Conservation (phyloP, 768 basidiomycete genomes). For the Leucosporidium yakuticum region DNA sequence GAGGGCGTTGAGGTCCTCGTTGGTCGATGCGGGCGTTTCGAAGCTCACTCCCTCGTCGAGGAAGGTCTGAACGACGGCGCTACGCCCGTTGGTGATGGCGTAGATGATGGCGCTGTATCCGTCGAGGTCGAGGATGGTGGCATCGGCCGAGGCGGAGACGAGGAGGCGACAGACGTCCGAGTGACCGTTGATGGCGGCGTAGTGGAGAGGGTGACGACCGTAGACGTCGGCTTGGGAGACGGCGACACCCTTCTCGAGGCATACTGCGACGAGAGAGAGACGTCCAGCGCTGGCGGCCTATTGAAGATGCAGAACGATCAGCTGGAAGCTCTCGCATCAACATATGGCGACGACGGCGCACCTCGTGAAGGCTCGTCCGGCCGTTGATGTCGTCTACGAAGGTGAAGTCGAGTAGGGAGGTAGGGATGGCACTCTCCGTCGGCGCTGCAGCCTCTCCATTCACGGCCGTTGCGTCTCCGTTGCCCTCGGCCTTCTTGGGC, state of each 20-base stretch:
- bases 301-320: too few relatives aligned
- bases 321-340: neutral
- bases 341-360: neutral
- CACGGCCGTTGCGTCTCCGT: neutral
- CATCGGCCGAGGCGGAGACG: constrained; percentile 59
- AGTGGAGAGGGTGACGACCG: constrained; percentile 88
- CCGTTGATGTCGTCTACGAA: constrained; percentile 97
- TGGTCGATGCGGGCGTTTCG: constrained; percentile 54
- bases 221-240: constrained; percentile 76
- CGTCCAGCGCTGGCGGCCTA: constrained; percentile 70
- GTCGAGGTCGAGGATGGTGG: constrained; percentile 76
- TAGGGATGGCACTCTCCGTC: constrained; percentile 66
- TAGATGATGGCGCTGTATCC: constrained; percentile 92
- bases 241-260: constrained; percentile 66
- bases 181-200: constrained; percentile 90
- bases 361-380: constrained; percentile 86
- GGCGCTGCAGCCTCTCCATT: constrained; percentile 44
- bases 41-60: constrained; percentile 63
- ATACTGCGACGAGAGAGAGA: constrained; percentile 68
- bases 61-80: constrained; percentile 75
- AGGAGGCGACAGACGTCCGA: constrained; percentile 66
- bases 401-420: constrained; percentile 70
- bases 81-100: constrained; percentile 77
- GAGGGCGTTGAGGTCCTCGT: constrained; percentile 70
- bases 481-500: neutral